These are phyloP conservation scores for Zygosaccharomyces kombuchaensis DNA, from an alignment of 805 yeast genomes.

Conservation along the genomic window DNA sequence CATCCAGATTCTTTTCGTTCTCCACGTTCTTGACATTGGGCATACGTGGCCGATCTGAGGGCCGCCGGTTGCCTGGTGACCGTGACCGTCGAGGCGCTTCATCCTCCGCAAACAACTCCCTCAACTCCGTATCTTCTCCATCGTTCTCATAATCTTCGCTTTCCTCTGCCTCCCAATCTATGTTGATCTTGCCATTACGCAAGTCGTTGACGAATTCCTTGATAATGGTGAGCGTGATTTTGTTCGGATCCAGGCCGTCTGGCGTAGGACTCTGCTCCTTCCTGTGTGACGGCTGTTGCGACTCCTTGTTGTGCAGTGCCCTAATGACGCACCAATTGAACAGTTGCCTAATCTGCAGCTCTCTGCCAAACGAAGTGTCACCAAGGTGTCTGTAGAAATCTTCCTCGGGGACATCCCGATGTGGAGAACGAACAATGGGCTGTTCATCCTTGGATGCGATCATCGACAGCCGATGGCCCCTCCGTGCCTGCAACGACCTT, in stretches of 20 bases:
- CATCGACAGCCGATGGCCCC: slow-evolving; percentile 33
- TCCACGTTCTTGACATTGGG: slow-evolving; percentile 33
- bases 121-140: slow-evolving; percentile 21
- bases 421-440: slow-evolving; percentile 28
- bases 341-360: slow-evolving; percentile 30
- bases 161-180: slow-evolving; percentile 31
- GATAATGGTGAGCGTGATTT: slow-evolving; percentile 24
- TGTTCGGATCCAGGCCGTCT: slow-evolving; percentile 20
- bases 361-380: slow-evolving; percentile 26
- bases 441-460: slow-evolving; percentile 24
- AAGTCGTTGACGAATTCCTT: slow-evolving; percentile 32
- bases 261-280: neutral
- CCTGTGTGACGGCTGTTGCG: slow-evolving; percentile 5
- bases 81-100: slow-evolving; percentile 1
- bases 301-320: slow-evolving; percentile 20
- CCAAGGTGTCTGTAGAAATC: slow-evolving; percentile 34
- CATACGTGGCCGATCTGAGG: slow-evolving; percentile 8
- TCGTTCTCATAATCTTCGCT: slow-evolving; percentile 12
- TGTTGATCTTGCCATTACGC: slow-evolving; percentile 22
- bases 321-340: slow-evolving; percentile 34
- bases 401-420: slow-evolving; percentile 30
- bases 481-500: slow-evolving; percentile 24
- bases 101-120: slow-evolving; percentile 20
- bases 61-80: neutral
- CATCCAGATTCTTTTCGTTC: slow-evolving; percentile 26